Evolutionary conservation across 768 basidiomycete species (phyloP), one percentile per base, ranked within the genome.

Genomic region (Collybia nuda): DNA sequence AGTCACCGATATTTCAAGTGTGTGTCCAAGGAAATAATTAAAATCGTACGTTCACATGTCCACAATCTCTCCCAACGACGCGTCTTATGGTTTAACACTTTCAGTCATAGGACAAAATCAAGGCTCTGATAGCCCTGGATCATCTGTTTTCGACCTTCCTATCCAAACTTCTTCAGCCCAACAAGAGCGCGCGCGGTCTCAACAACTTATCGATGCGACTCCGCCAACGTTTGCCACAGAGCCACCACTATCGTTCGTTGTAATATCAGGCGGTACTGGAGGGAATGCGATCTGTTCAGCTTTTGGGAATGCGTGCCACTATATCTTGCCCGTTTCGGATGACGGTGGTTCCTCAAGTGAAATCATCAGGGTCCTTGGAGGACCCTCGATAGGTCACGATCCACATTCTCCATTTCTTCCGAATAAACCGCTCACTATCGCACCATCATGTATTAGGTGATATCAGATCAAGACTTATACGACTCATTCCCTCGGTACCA

Each of bases 281-380:
- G 92, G 93, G 43, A 98, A 98, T 63, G 80, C 89, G 18, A 88
- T 98, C 56, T 93, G 91, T 57, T 74, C 88, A 36, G 91, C 93
- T 2, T 97, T 98, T 62, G 78, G 77, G 2, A 68, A 76, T 53
- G 85, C 89, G 19, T 86, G 83, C 61, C 91, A 93, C 62, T 93
- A 94, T 61, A 85, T 94, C 21, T 75, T 98, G 28, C 95, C 95
- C 5, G 91, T 98, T 26, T 95, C 93, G 5, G 95, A 98, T 63
- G 93, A 98, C 65, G 95, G 95, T 1, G 95, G 95, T 39, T 93
- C 91, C 2, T 96, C 93, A 2, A 90, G 90, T 56, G 94, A 97
- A 74, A 96, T 96, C 46, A 90, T 94, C 45, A 84, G 94, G 43
- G 92, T 94, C 19, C 76, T 98, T 47, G 90, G 88, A 15, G 90